Base-by-base conservation (phyloP, 345 rosid species). In the Salix viminalis region DNA sequence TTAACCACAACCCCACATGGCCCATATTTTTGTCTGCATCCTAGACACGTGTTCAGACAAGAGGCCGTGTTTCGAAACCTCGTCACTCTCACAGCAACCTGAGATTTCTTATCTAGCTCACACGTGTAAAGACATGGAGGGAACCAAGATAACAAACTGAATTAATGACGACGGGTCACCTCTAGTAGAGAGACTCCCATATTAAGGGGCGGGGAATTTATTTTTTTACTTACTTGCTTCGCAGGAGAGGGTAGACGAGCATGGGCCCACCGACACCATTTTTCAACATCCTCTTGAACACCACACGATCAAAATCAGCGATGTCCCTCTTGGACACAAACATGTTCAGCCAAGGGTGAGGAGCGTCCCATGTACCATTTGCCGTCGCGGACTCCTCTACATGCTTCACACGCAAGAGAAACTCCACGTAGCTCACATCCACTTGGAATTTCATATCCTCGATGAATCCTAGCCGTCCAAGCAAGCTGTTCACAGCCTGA, bases 341-440 rank as follows among this genome's bases (percentile, higher is more conserved):
- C 70, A 95, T 77, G 79, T 95, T 95, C 80, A 95, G 74, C 99
- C 99, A 95, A 28, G 99, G 99, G 87, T 95, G 99, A 4, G 99
- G 94, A 18, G 89, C 78, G 46, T 91, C 96, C 98, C 99, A 93
- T 12, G 86, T 80, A 36, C 98, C 97, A 44, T 39, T 85, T 58
- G 85, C 87, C 75, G 78, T 89, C 0, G 97, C 97, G 2, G 84
- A 77, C 36, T 78, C 87, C 79, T 95, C 99, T 10, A 48, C 83
- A 1, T 67, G 87, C 72, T 88, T 91, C 67, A 95, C 99, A 14
- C 99, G 90, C 74, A 88, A 70, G 64, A 95, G 41, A 79, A 95
- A 95, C 34, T 91, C 96, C 82, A 85, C 69, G 91, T 91, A 95
- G 67, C 83, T 48, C 3, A 91, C 44, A 75, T 95, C 96, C 42